Base-by-base conservation (phyloP, 2,329 filamentous ascomycete genomes). In the Trichoderma sp. region DNA sequence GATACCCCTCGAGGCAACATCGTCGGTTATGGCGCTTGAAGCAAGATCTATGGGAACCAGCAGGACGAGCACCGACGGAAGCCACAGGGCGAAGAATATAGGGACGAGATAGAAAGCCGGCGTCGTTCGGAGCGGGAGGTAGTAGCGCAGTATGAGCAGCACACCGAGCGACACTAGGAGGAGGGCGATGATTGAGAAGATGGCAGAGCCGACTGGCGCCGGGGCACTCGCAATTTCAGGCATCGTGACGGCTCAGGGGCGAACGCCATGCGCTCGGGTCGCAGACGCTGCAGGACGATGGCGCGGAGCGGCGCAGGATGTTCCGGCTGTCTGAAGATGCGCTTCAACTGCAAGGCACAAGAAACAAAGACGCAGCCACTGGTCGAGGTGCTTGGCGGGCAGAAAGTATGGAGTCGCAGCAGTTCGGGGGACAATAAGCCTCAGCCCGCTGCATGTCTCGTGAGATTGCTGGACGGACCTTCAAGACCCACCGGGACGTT, bases 41-140 rank as follows among this genome's bases (percentile, higher is more conserved):
- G 95, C 94, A 73, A 99, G 89, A 80, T 99, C 96, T 79, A 99
- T 96, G 5, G 96, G 96, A 7, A 99, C 94, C 26, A 99, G 87
- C 28, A 99, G 84, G 28, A 98, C 89, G 76, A 97, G 95, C 79
- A 92, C 94, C 58, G 93, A 93, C 13, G 96, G 96, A 6, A 99
- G 88, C 76, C 93, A 94, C 74, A 99, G 86, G n/a, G 95, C 93
- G 73, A 99, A 91, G 82, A 99, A 99, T 71, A 99, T 93, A 43
- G 96, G 95, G 1, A 97, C 86, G 61, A 94, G 86, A 61, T 98
- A 89, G 80, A 96, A 97, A 70, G 90, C 92, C 0, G 96, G 95
- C 1, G 96, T 98, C 7, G 91, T 89, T 73, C 96, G 93, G 39
- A 99, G 85, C 3, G 95, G 95, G 11, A 99, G 87, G 81, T 94